Base-by-base conservation (phyloP, 768 basidiomycete genomes). In the Boletus rufocinnamomeus region DNA sequence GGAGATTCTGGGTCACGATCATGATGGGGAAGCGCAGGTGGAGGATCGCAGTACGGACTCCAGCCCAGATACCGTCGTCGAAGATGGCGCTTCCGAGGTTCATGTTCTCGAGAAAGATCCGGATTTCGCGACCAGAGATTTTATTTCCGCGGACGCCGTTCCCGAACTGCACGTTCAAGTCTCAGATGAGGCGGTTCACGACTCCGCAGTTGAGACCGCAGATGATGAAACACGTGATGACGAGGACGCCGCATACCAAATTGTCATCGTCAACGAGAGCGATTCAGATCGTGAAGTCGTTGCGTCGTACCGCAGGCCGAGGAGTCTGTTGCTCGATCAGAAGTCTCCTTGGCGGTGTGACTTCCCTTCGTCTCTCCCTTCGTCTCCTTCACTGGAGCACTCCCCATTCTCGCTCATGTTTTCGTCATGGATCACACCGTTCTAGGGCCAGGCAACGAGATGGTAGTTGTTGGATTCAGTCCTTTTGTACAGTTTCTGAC, bases 1-100 rank as follows among this genome's bases (percentile, higher is more conserved):
- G 55, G 72, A 74, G 50, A 74, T 75, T 47, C 25, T 66, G 16
- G 60, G 50, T 5, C 17, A 41, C 23, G 34, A 8, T 10, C 13
- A 34, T 32, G 30, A 38, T 16, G 44, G 11, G 2, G 54, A 44
- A 4, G 25, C 45, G 13, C 40, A 50, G 43, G 27, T 27, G 19
- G 61, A 56, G 25, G 56, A 60, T 4, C n/a, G 30, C 17, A 37
- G 38, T 17, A 27, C 41, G 16, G 61, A 65, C 4, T 54, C 61
- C 6, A 46, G 19, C 50, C n/a, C 57, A 6, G 61, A 63, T 17
- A 66, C 61, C 10, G 28, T 50, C 37, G 52, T 63, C 52, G 54
- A 59, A 44, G 57, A 66, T 6, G 57, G 48, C 17, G 25, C 59
- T 37, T 58, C 56, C 21, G 47, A 56, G 27, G 11, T 63, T 25